These are phyloP conservation scores for Daedalea quercina DNA, from an alignment of 768 basidiomycete genomes.

Conservation along the genomic window DNA sequence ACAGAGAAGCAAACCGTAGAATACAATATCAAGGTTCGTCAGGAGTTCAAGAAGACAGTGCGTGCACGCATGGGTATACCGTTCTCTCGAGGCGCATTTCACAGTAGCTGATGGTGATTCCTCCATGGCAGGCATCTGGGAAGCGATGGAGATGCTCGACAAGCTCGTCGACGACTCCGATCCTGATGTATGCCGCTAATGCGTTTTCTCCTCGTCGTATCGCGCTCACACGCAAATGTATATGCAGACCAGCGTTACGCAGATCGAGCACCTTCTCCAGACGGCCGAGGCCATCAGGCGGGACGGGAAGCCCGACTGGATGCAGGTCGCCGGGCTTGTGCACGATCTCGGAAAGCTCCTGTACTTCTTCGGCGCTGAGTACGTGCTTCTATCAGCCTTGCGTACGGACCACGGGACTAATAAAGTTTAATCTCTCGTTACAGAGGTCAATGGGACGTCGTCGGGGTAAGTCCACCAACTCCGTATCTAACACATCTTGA, in stretches of 20 bases:
- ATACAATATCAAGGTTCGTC: conserved; percentile 76
- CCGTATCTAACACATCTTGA: background rate
- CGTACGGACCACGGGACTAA: background rate
- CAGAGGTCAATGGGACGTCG: conserved; percentile 89
- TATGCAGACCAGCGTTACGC: conserved; percentile 63
- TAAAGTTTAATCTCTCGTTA: conserved; percentile 6
- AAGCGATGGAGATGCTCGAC: conserved; percentile 82
- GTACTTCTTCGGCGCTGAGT: conserved; percentile 72
- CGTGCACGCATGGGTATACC: conserved; percentile 63
- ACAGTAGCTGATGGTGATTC: background rate
- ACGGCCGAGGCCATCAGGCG: conserved; percentile 86
- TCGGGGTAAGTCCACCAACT: conserved; percentile 50
- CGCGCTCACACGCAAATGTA: background rate
- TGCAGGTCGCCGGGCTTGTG: conserved; percentile 82
- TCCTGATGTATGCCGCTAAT: conserved; percentile 56
- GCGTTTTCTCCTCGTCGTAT: background rate
- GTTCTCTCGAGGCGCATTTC: background rate
- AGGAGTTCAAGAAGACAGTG: conserved; percentile 58
- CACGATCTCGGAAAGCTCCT: conserved; percentile 90
- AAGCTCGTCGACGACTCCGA: conserved; percentile 88
- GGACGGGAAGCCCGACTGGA: conserved; percentile 88
- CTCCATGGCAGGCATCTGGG: conserved; percentile 46
- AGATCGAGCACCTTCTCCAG: conserved; percentile 88
- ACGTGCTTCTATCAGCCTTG: conserved; percentile 8
- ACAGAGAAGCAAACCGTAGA: conserved; percentile 83